Base-by-base conservation (phyloP, 495 filamentous ascomycete species). In the Aspergillus biplanus region DNA sequence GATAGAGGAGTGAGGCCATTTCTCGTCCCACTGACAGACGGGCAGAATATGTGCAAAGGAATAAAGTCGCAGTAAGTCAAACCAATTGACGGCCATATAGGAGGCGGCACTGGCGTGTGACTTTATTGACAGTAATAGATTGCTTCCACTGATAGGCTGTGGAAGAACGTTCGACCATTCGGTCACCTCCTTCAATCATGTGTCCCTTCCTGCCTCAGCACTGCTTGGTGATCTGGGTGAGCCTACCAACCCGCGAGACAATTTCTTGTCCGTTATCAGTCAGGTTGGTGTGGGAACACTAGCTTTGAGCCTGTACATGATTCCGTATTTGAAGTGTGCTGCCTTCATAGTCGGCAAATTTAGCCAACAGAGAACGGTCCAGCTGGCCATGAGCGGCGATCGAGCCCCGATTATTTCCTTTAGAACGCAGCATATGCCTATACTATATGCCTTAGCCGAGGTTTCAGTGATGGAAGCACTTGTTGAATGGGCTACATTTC, bases 361-460 rank as follows among this genome's bases (percentile, higher is more conserved):
- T 52, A 75, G 73, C 44, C 33, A 65, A 6, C 56, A 47, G 13
- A 67, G 75, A 15, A 62, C 46, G 16, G 70, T 77, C 0, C 39
- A 44, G 39, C 13, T 33, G 6, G 57, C 46, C 6, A 16, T n/a
- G n/a, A 47, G 52, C 7, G 33, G 47, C 8, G 35, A 52, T 13
- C 32, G 42, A 6, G 48, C 48, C 46, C 65, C 77, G 0, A 69
- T 78, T 7, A 73, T 80, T 16, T 58, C 58, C 6, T 75, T 80
- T 56, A 62, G 73, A n/a, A 78, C 74, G 4, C 74, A 78, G 49
- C 69, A 75, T 21, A 57, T 71, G 4, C 75, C 75, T 5, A 73
- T 80, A 1, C 59, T 77, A 6, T 68, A 74, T 42, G 65, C 74
- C 0, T n/a, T 78, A 1, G 73, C 73, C 5, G 71, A 73, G 32